phyloP scores from a whole-genome alignment of 148 eudicot genomes.

The Pharnaceum exiguum region DNA sequence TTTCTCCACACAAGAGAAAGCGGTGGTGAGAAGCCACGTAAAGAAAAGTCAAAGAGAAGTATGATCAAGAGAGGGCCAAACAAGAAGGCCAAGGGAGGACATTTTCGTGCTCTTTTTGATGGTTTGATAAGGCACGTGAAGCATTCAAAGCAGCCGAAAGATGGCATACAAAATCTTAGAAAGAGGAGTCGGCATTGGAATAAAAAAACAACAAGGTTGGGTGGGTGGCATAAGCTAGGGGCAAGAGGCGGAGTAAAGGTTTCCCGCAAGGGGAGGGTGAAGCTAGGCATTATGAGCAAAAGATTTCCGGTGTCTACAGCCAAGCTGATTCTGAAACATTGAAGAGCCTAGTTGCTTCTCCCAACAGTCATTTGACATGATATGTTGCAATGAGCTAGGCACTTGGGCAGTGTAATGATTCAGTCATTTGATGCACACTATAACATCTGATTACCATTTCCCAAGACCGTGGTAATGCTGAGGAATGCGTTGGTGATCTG shows the following conservation, averaged over 20 bases:
- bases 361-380: too few species aligned
- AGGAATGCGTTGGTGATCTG: too few species aligned
- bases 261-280: slow-evolving; percentile 30
- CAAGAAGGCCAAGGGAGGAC: slow-evolving; percentile 31
- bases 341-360: too few species aligned
- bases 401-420: too few species aligned
- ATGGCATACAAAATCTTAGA: slow-evolving; percentile 5
- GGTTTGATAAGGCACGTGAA: slow-evolving; percentile 42
- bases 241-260: slow-evolving; percentile 28
- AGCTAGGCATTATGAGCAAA: slow-evolving; percentile 32
- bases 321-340: slow-evolving; percentile 20
- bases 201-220: slow-evolving; percentile 25
- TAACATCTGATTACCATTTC: too few species aligned
- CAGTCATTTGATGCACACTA: too few species aligned
- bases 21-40: slow-evolving; percentile 25
- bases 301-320: slow-evolving; percentile 22
- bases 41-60: slow-evolving; percentile 28
- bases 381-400: too few species aligned
- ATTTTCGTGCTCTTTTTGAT: slow-evolving; percentile 39
- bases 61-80: slow-evolving; percentile 17
- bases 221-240: slow-evolving; percentile 40
- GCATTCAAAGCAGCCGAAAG: slow-evolving; percentile 36
- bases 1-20: slow-evolving; percentile 19
- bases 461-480: too few species aligned
- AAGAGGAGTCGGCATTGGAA: slow-evolving; percentile 5